phyloP scores from a whole-genome alignment of 139 green algal genomes.

The Pseudopediastrum boryanum region DNA sequence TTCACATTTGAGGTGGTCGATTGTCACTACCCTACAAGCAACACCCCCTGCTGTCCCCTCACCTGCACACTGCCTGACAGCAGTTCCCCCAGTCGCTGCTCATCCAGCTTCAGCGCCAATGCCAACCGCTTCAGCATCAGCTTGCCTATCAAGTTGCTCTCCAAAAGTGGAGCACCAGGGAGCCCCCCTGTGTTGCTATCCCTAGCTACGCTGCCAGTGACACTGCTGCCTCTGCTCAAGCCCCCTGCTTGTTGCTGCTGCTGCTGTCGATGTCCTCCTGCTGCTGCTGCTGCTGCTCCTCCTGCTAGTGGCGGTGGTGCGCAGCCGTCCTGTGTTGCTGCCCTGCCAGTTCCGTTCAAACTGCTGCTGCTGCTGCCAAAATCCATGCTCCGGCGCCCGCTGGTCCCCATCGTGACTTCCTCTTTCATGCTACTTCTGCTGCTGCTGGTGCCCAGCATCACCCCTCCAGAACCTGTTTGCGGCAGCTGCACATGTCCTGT shows the following conservation, averaged over 20 bases:
- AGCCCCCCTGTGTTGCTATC: not conserved
- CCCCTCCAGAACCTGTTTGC: no score
- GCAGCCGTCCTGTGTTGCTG: not conserved
- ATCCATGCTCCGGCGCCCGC: not conserved
- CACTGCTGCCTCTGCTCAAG: not conserved
- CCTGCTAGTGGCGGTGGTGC: not conserved
- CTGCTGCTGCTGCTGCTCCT: not conserved
- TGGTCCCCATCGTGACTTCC: not conserved
- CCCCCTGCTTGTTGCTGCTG: not conserved
- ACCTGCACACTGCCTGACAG: conserved; percentile 25
- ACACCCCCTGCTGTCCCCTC: not conserved
- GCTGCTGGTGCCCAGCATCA: not conserved
- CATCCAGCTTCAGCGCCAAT: conserved; percentile 65
- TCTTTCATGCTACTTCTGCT: conserved; percentile 5
- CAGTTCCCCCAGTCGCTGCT: conserved; percentile 65
- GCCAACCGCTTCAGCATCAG: conserved; percentile 65
- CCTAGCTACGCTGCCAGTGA: not conserved
- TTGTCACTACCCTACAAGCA: not conserved
- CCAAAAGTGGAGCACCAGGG: conserved; percentile 35
- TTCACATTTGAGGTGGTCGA: no score
- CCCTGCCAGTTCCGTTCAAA: no score
- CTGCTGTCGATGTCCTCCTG: not conserved
- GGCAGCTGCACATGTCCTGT: not conserved
- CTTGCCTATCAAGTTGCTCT: conserved; percentile 54
- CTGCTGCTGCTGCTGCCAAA: not conserved